Evolutionary conservation across 225 moss, liverwort and hornwort species (phyloP).

Genomic region (Climacium dendroides): DNA sequence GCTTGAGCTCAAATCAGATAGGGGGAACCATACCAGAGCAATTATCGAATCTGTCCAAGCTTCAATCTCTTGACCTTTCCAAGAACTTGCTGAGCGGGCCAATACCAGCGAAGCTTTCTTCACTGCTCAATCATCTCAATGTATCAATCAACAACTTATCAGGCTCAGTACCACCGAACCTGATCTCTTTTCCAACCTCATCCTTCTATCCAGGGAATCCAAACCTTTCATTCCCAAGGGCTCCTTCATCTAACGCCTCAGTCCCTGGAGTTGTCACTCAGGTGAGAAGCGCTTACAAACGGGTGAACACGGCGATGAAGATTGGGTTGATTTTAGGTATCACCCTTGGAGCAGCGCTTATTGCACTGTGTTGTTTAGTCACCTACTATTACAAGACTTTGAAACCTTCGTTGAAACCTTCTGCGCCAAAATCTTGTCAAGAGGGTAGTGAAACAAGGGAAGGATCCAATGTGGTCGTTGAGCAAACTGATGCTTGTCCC

Average conservation of each 20-base stretch:
- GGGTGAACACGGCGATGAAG: constrained; percentile 32
- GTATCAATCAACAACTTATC: constrained; percentile 60
- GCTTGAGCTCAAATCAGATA: constrained; percentile 25
- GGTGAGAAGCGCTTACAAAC: constrained; percentile 8
- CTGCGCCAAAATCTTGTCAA: constrained; percentile 7
- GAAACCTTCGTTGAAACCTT: not conserved
- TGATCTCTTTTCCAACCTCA: constrained; percentile 28
- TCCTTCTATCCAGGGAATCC: constrained; percentile 71
- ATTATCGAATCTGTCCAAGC: constrained; percentile 19
- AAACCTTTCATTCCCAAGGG: constrained; percentile 14
- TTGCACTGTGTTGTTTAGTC: constrained; percentile 16
- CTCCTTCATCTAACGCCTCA: constrained; percentile 1
- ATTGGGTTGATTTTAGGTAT: constrained; percentile 54
- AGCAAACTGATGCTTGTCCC: constrained; percentile 5
- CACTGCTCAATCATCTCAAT: constrained; percentile 29
- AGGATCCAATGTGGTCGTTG: not conserved
- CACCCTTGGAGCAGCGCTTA: constrained; percentile 42
- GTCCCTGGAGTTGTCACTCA: constrained; percentile 10
- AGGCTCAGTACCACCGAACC: constrained; percentile 39
- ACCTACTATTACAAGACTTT: constrained; percentile 17
- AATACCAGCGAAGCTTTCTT: constrained; percentile 29
- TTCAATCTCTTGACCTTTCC: constrained; percentile 47
- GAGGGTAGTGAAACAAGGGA: constrained; percentile 12
- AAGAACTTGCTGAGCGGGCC: constrained; percentile 24
- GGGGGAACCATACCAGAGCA: constrained; percentile 15